Base-by-base conservation (phyloP, 345 rosid genomes). In the Populus davidiana region DNA sequence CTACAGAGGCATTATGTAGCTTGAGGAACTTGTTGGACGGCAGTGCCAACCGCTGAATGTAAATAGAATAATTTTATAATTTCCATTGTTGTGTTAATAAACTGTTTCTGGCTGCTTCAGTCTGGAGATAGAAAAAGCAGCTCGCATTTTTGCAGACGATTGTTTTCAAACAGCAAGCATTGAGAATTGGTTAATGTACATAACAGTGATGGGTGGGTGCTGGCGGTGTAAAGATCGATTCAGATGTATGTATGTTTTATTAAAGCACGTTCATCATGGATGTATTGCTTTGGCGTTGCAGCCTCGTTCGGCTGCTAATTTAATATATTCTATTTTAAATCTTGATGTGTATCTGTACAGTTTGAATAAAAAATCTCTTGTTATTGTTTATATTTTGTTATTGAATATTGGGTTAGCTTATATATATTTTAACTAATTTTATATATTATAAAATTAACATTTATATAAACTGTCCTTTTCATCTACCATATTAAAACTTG, bases 1-100 rank as follows among this genome's bases (percentile, higher is more conserved):
- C 95, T 1, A 78, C 95, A 0, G 97, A 91, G 62, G 94, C 95
- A 20, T 72, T 94, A n/a, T 79, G 87, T 44, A 88, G 90, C 85
- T 77, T 94, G 83, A 88, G 83, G 85, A 89, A 77, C 74, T 72
- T 87, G 59, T 59, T 93, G 82, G 92, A 92, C 17, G 85, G 86
- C 65, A 78, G 81, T 65, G 81, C 79, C 31, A 67, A 77, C 80
- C 76, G 81, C 3, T 84, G 89, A 82, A 20, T 54, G 78, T 79
- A 38, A 43, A 79, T 63, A 25, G 54, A 27, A 71, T 29, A 36
- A 72, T 38, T 52, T 23, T 36, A 12, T 9, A 79, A 81, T 62
- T 3, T 65, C 54, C 21, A 25, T 59, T 31, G 67, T 73, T 23
- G 23, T 49, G 33, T 73, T 35, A 62, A 44, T 41, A 31, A 47